Evolutionary conservation across 352 stramenopile species (phyloP).

Genomic region (Aphanomyces stellatus): DNA sequence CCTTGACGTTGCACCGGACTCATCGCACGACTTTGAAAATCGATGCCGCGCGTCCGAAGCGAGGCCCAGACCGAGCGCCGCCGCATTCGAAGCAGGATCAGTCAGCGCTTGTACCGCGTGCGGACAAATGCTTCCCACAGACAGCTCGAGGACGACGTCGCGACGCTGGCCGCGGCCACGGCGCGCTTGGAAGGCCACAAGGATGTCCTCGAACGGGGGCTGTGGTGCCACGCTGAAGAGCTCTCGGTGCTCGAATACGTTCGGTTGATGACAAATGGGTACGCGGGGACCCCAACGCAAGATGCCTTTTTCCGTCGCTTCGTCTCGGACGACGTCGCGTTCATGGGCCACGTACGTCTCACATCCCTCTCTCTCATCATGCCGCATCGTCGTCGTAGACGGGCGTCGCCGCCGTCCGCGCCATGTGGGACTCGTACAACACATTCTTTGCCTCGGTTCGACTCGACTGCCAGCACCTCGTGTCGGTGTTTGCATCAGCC

Average conservation of each 20-base stretch:
- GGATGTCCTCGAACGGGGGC: neutral
- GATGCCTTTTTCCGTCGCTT: neutral
- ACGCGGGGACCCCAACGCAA: neutral
- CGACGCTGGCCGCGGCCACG: neutral
- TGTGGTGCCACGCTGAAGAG: neutral
- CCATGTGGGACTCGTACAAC: neutral
- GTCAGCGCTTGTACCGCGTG: neutral
- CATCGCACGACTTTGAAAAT: neutral
- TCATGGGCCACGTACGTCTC: neutral
- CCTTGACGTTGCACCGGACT: no score
- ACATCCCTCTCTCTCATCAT: neutral
- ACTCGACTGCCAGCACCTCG: neutral
- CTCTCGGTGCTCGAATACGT: neutral
- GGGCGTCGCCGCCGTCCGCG: neutral
- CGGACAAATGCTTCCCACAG: neutral
- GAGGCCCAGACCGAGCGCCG: neutral
- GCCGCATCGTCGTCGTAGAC: neutral
- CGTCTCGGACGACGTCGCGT: neutral
- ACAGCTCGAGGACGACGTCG: neutral
- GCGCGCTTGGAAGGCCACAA: neutral
- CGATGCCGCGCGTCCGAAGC: neutral
- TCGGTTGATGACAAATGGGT: neutral
- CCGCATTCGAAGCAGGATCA: slow-evolving; percentile 3
- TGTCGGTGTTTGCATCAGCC: neutral
- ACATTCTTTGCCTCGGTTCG: neutral